These are phyloP conservation scores for Scheffersomyces coipomensis DNA, from an alignment of 805 yeast species.

Conservation along the genomic window DNA sequence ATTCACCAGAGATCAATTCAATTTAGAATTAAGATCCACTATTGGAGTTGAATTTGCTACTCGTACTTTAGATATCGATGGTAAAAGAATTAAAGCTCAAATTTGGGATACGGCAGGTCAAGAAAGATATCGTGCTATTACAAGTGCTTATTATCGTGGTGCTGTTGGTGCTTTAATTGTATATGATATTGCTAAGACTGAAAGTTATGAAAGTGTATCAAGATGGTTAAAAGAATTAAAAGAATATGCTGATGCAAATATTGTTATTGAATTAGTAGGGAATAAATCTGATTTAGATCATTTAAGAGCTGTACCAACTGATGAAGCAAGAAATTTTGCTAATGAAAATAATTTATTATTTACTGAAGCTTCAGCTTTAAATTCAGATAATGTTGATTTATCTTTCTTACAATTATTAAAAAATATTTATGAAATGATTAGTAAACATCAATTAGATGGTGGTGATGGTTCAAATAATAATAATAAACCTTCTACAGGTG, in stretches of 20 bases:
- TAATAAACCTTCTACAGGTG: slow-evolving; percentile 68
- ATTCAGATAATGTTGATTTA: slow-evolving; percentile 90
- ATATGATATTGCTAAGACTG: slow-evolving; percentile 90
- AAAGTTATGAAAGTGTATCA: slow-evolving; percentile 78
- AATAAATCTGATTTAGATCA: slow-evolving; percentile 90
- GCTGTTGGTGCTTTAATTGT: slow-evolving; percentile 97
- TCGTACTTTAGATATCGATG: slow-evolving; percentile 84
- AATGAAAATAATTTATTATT: slow-evolving; percentile 87
- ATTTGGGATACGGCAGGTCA: slow-evolving; percentile 99
- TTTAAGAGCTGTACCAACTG: slow-evolving; percentile 94
- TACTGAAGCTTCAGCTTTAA: slow-evolving; percentile 94
- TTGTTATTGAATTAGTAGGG: slow-evolving; percentile 91
- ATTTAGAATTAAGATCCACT: slow-evolving; percentile 89
- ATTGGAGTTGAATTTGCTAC: slow-evolving; percentile 99
- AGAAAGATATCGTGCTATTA: slow-evolving; percentile 96
- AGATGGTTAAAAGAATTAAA: slow-evolving; percentile 90
- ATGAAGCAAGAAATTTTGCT: slow-evolving; percentile 93
- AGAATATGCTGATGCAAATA: slow-evolving; percentile 91
- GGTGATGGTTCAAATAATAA: slow-evolving; percentile 61
- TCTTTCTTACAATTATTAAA: slow-evolving; percentile 92
- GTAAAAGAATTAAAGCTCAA: slow-evolving; percentile 82
- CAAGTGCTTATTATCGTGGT: slow-evolving; percentile 95
- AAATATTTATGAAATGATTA: slow-evolving; percentile 91
- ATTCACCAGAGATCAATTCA: slow-evolving; percentile 94
- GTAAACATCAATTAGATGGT: slow-evolving; percentile 82